phyloP scores from a whole-genome alignment of 1,284 basidiomycete genomes.

The Pholiota adiposa region DNA sequence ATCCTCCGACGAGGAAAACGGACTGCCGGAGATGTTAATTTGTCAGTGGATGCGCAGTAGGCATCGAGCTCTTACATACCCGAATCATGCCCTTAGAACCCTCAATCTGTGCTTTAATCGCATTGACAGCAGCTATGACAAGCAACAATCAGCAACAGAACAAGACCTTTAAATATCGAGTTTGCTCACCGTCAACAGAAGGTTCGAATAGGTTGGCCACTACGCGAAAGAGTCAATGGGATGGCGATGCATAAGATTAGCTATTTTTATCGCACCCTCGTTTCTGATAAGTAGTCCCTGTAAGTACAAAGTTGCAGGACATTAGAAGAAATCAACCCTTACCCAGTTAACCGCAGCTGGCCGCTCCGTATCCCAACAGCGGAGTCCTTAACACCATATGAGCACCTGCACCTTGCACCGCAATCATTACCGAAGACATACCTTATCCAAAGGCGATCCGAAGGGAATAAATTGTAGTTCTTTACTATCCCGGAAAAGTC shows the following conservation, averaged over 20 bases:
- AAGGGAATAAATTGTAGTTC: constrained; percentile 74
- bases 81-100: constrained; percentile 68
- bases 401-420: background rate
- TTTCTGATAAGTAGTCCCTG: constrained; percentile 19
- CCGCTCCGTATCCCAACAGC: constrained; percentile 71
- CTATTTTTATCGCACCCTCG: constrained; percentile 25
- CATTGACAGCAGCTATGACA: constrained; percentile 56
- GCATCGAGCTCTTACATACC: constrained; percentile 38
- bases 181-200: constrained; percentile 57
- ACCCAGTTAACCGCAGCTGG: constrained; percentile 74
- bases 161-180: background rate
- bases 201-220: constrained; percentile 78
- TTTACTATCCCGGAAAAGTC: constrained; percentile 68
- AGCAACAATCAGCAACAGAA: background rate
- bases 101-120: constrained; percentile 73
- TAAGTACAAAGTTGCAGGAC: background rate
- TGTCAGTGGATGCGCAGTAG: background rate
- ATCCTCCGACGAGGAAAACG: constrained; percentile 80
- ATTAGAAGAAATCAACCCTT: constrained; percentile 26
- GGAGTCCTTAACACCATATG: constrained; percentile 40
- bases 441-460: constrained; percentile 76
- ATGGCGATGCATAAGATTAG: background rate
- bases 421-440: constrained; percentile 16
- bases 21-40: constrained; percentile 40
- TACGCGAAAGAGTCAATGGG: background rate